Evolutionary conservation across 768 basidiomycete species (phyloP), one percentile per base, ranked within the genome.

Genomic region (Tephrocybe rancida): DNA sequence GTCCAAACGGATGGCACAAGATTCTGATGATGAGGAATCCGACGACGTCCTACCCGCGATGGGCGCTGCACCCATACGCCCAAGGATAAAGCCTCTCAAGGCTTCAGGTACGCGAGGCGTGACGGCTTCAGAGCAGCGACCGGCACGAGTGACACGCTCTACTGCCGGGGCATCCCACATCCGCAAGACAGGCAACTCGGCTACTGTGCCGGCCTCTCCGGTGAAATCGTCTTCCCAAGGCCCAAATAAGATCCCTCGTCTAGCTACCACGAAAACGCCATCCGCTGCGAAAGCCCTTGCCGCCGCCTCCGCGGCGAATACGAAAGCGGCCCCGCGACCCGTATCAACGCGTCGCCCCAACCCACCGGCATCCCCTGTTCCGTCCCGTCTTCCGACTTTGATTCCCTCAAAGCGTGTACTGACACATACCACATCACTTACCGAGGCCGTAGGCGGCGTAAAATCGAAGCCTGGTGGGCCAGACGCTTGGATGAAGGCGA

Each of bases 401-500:
- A 74, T 81, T 18, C 72, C 80, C 22, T 71, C 82, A 14, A 87
- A 83, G 65, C 79, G 86, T 67, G 69, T 77, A 52, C 69, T 57
- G 14, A 43, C 56, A 61, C 69, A 79, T 71, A 59, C 69, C 34
- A 68, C 74, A 6, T 79, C 79, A 37, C 64, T 86, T 57, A 78
- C 71, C 37, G 84, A 86, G 59, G 77, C 82, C 27, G 76, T 77
- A 26, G 64, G 67, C 37, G 66, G 68, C 29, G 67, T 73, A 25
- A 70, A 76, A 39, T 59, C 77, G 34, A 82, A 79, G 66, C 65
- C 70, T 26, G 56, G 61, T 5, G 63, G 61, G 35, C 64, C 79
- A 8, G 80, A 86, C 68, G 81, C 86, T 3, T 93, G 92, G 92
- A 89, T 93, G 74, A 87, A 82, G 58, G 84, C 83, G 35, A 86